Percentiles rank a stretch among this genome's conserved stretches.
phyloP scores from a whole-genome alignment of 2,329 filamentous ascomycete species.

The Stagonosporopsis chrysanthemi region DNA sequence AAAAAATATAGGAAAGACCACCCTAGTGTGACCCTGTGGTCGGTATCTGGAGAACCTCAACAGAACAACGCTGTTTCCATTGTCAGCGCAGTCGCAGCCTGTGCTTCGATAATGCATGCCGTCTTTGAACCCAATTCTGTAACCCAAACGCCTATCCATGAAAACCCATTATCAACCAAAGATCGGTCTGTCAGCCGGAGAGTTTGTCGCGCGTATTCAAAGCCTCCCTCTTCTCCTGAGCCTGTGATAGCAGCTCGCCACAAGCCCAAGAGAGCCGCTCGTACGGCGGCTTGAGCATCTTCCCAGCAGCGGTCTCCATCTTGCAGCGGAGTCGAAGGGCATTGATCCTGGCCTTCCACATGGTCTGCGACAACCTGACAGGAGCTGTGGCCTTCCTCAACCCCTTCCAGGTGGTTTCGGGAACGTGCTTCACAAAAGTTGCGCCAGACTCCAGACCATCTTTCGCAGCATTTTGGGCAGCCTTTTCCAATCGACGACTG shows the following conservation, averaged over 20 bases:
- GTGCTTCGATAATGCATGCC: conserved; percentile 7
- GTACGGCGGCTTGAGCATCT: conserved; percentile 19
- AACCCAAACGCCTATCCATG: conserved; percentile 7
- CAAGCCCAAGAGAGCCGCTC: conserved; percentile 36
- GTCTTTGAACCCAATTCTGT: conserved; percentile 11
- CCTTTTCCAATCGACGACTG: conserved; percentile 8
- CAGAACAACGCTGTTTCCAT: conserved; percentile 7
- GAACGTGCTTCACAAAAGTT: conserved; percentile 25
- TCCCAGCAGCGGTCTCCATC: conserved; percentile 31
- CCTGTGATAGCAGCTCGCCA: conserved; percentile 2
- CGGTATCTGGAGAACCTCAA: conserved; percentile 20
- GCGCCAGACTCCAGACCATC: conserved; percentile 16
- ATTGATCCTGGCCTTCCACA: conserved; percentile 41
- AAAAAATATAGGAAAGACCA: neutral
- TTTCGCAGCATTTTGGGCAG: conserved; percentile 13
- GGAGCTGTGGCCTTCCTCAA: conserved; percentile 37
- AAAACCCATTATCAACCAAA: neutral
- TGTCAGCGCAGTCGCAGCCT: conserved; percentile 1
- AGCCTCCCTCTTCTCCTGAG: neutral
- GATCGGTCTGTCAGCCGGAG: neutral
- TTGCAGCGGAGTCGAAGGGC: conserved; percentile 40
- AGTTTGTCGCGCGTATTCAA: neutral
- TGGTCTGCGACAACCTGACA: conserved; percentile 35
- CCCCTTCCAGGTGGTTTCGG: conserved; percentile 32
- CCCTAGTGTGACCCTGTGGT: conserved; percentile 1